Base-by-base conservation (phyloP, 768 basidiomycete genomes). In the Daedaleopsis nitida region DNA sequence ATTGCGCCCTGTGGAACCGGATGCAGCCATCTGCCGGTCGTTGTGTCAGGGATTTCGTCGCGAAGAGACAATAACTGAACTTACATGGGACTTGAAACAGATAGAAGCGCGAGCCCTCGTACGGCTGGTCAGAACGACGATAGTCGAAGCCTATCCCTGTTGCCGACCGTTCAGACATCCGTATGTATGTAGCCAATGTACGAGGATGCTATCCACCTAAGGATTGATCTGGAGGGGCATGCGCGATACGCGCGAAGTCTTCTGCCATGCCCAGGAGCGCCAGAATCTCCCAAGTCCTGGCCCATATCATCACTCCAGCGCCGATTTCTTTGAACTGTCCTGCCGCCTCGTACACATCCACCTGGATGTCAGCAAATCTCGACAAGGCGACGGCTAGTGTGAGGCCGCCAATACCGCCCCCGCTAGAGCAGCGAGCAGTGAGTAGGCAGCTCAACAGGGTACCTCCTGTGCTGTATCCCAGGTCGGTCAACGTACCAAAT, bases 291-390 rank as follows among this genome's bases (percentile, higher is more conserved):
- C 69, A 75, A 4, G 74, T 67, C 50, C 72, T 53, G 21, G 63
- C 57, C 70, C 72, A 74, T 13, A 75, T 66, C 62, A 71, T 73
- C 9, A 76, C 68, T 0, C 76, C 77, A 4, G 83, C 83, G 7
- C 82, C 81, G 34, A 83, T 81, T 62, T 84, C 82, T 51, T 72
- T 78, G 69, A 83, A 81, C 21, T 74, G 74, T 5, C 69, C 75
- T 1, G 81, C 75, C 1, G 74, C 70, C 56, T 76, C 75, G 49
- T 75, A 76, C 5, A 76, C 62, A 23, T 69, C 61, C 17, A 75
- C 61, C 13, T 67, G 53, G 53, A 75, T 67, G 51, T 73, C 64
- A 0, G 66, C 52, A 39, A 65, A 68, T 24, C 58, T 59, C 5
- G 69, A 66, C 5, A 76, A 65, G 1, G 70, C 72, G 10, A 73